Evolutionary conservation across 257 asterid species (phyloP).

Genomic region (Apocynum venetum): DNA sequence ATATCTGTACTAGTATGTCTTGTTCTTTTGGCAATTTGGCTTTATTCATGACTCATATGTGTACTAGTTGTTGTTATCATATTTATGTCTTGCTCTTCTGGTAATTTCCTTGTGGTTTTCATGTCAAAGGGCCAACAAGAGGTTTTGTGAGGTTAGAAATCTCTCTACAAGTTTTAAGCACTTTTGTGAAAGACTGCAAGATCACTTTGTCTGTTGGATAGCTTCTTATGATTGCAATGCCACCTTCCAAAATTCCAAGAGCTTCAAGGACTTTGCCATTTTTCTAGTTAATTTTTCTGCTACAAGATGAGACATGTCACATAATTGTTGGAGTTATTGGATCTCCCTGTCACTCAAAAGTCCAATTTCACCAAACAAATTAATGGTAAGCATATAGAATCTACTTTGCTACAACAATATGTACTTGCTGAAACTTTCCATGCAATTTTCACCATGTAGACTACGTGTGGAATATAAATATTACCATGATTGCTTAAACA

Average conservation of each 20-base stretch:
- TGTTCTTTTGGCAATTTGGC: background rate
- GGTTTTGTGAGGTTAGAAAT: background rate
- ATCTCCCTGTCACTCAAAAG: constrained; percentile 1
- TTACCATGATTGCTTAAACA: background rate
- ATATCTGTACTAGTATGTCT: background rate
- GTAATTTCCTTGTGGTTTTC: background rate
- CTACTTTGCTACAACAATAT: background rate
- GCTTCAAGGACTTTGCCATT: background rate
- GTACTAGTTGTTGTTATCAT: background rate
- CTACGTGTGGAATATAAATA: background rate
- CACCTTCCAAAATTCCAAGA: background rate
- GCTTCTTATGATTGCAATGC: background rate
- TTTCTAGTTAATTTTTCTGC: background rate
- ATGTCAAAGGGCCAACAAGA: background rate
- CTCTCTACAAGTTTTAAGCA: background rate
- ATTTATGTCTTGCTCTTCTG: background rate
- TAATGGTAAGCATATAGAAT: background rate
- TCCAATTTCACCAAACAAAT: background rate
- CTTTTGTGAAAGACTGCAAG: background rate
- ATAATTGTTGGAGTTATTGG: background rate
- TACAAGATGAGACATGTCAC: background rate
- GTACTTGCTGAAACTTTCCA: background rate
- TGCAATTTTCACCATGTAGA: background rate
- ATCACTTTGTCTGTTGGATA: background rate
- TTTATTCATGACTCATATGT: background rate